Conservation (phyloP, 371 early-diverging fungal genomes). For the Haplosporangium sp. region DNA sequence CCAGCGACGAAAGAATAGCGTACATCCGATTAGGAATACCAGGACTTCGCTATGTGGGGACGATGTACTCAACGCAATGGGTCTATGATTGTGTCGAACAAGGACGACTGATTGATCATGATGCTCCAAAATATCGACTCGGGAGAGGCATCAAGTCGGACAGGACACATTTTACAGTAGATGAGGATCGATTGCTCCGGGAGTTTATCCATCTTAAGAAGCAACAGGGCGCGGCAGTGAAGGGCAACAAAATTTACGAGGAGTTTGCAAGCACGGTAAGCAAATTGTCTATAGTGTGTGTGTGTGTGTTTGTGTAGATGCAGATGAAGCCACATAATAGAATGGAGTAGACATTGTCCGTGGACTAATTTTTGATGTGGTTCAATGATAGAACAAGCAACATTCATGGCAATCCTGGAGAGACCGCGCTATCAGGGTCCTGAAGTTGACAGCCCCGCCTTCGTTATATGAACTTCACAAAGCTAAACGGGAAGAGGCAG, state of each 20-base stretch:
- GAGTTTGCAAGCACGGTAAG: conserved; percentile 27
- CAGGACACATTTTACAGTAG: conserved; percentile 4
- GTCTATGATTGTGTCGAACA: conserved; percentile 17
- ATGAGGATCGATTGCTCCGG: conserved; percentile 19
- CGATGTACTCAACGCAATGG: conserved; percentile 36
- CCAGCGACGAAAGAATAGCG: conserved; percentile 14
- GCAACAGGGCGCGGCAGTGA: not conserved
- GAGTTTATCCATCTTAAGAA: conserved; percentile 12
- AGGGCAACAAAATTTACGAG: conserved; percentile 33
- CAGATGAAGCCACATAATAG: no score
- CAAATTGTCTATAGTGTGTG: not conserved
- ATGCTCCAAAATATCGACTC: conserved; percentile 20
- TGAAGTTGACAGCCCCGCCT: conserved; percentile 13
- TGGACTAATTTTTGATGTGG: no score
- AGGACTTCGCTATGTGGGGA: conserved; percentile 17
- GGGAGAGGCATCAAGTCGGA: not conserved
- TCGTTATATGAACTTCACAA: conserved; percentile 20
- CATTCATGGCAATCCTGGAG: conserved; percentile 40
- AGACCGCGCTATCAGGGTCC: conserved; percentile 23
- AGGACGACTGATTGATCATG: not conserved
- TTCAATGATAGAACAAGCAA: conserved; percentile 12
- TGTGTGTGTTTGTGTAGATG: not conserved
- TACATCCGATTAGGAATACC: conserved; percentile 22
- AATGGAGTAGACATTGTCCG: not conserved
- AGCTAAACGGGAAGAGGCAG: conserved; percentile 12